Evolutionary conservation across 768 basidiomycete species (phyloP).

Genomic region (Galerina sulciceps): DNA sequence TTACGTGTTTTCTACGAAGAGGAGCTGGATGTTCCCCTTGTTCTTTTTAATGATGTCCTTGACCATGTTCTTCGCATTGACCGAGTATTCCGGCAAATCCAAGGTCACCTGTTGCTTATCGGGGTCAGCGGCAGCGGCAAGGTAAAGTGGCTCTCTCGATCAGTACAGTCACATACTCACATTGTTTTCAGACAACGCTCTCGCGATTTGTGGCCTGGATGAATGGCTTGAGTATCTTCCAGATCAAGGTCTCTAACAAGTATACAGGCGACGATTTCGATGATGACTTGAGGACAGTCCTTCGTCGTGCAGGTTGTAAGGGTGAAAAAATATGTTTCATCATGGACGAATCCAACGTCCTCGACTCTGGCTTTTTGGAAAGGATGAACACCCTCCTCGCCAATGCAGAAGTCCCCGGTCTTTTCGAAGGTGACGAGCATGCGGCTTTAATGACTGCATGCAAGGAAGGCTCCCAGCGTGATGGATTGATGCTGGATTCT

Average conservation of each 20-base stretch:
- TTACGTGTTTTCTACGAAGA: slow-evolving; percentile 99
- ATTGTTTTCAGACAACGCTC: slow-evolving; percentile 76
- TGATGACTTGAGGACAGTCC: slow-evolving; percentile 92
- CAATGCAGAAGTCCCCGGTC: slow-evolving; percentile 99
- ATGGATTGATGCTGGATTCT: slow-evolving; percentile 97
- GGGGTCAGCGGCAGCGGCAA: slow-evolving; percentile 99
- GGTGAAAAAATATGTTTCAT: slow-evolving; percentile 99
- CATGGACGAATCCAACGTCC: slow-evolving; percentile 99
- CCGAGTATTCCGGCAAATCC: slow-evolving; percentile 97
- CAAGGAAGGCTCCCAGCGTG: slow-evolving; percentile 98
- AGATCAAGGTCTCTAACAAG: slow-evolving; percentile 99
- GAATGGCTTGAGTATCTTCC: slow-evolving; percentile 98
- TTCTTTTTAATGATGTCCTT: slow-evolving; percentile 97
- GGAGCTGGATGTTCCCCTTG: slow-evolving; percentile 96
- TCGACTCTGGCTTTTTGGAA: slow-evolving; percentile 98
- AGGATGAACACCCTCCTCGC: slow-evolving; percentile 99
- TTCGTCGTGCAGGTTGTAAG: slow-evolving; percentile 95
- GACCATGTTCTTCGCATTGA: slow-evolving; percentile 98
- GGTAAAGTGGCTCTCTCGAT: slow-evolving; percentile 46
- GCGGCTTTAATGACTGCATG: slow-evolving; percentile 98
- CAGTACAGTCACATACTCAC: not conserved
- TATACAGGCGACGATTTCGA: slow-evolving; percentile 99
- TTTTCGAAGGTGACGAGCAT: slow-evolving; percentile 99
- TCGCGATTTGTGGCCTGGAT: slow-evolving; percentile 99
- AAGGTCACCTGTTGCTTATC: slow-evolving; percentile 95